A percentile compares a stretch with the other conserved stretches of the same genome.
phyloP scores from a whole-genome alignment of 73 alveolate genomes.

The Uronychia setigera region DNA sequence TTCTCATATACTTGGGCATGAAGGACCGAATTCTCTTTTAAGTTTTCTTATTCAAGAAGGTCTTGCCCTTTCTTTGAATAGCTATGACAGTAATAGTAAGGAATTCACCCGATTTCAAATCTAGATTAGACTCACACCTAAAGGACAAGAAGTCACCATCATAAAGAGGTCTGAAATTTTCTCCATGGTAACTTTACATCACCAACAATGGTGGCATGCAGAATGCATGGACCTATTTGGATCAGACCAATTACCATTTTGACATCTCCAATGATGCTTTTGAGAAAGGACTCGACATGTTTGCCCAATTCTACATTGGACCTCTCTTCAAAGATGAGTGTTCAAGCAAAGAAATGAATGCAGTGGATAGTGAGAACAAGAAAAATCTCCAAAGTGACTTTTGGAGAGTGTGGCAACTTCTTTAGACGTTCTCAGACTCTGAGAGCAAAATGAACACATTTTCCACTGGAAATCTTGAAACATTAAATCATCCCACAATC shows the following conservation, averaged over 20 bases:
- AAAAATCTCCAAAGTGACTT: constrained; percentile 73
- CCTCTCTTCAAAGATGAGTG: constrained; percentile 72
- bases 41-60: constrained; percentile 85
- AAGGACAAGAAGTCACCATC: constrained; percentile 92
- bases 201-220: constrained; percentile 77
- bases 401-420: constrained; percentile 72
- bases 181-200: too few relatives aligned
- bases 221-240: constrained; percentile 80
- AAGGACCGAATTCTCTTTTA: constrained; percentile 89
- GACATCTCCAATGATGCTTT: constrained; percentile 72
- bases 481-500: constrained; percentile 74
- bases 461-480: constrained; percentile 62
- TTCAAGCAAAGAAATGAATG: constrained; percentile 94
- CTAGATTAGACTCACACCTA: constrained; percentile 82
- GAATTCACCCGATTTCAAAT: constrained; percentile 58
- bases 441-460: constrained; percentile 64
- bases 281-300: constrained; percentile 91
- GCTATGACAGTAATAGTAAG: constrained; percentile 57
- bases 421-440: constrained; percentile 49
- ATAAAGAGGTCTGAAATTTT: too few relatives aligned
- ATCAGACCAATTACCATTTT: constrained; percentile 70
- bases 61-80: constrained; percentile 84
- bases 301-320: constrained; percentile 84
- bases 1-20: constrained; percentile 86
- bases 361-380: constrained; percentile 90